A percentile compares a stretch with the other conserved stretches of the same genome.
phyloP scores from a whole-genome alignment of 2,329 filamentous ascomycete species.

The Aspergillus piperis region DNA sequence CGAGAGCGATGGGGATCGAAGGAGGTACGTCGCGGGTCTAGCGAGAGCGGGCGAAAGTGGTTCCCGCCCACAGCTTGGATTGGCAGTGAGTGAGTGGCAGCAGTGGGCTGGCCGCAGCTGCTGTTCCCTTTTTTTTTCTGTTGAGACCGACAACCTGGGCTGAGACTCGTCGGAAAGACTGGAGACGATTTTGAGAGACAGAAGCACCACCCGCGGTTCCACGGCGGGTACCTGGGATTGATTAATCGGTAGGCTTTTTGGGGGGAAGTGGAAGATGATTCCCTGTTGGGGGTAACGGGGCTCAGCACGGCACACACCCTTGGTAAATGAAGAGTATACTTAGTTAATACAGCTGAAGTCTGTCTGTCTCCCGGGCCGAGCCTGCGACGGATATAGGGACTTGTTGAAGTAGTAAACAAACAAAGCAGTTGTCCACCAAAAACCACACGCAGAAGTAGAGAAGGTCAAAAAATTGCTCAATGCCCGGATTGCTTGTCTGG shows the following conservation, averaged over 20 bases:
- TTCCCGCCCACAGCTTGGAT: conserved; percentile 6
- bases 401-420: not conserved
- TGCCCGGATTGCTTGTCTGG: not conserved
- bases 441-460: not conserved
- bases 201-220: conserved; percentile 6
- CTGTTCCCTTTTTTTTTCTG: not conserved
- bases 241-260: not conserved
- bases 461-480: not conserved
- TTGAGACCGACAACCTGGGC: not conserved
- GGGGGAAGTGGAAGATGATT: not conserved
- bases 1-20: not conserved
- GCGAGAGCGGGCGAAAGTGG: conserved; percentile 11
- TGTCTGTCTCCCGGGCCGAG: not conserved
- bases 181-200: not conserved
- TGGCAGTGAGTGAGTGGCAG: not conserved
- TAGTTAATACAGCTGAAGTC: not conserved
- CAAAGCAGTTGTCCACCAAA: not conserved
- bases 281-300: not conserved
- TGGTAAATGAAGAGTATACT: too few species aligned
- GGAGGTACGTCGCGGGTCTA: conserved; percentile 1
- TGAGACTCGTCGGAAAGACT: not conserved
- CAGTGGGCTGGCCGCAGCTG: not conserved
- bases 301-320: too few species aligned
- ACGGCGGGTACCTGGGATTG: conserved; percentile 7
- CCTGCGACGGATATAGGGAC: not conserved